These are phyloP conservation scores for Teunomyces stri DNA, from an alignment of 805 yeast genomes.

Conservation along the genomic window DNA sequence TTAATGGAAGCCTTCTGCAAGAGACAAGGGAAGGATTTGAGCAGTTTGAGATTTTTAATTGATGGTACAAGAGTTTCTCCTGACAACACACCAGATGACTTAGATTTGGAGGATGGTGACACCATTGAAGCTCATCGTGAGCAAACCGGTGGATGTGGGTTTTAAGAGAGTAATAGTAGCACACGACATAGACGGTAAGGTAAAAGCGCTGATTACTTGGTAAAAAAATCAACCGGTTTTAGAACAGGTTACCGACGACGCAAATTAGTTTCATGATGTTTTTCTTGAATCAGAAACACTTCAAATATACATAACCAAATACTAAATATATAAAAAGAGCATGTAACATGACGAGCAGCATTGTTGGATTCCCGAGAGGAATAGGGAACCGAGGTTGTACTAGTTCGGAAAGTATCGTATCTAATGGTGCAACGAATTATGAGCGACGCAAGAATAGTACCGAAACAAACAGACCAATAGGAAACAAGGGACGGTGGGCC, in stretches of 20 bases:
- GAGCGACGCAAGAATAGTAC: constrained; percentile 3
- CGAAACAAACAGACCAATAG: background rate
- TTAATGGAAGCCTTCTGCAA: constrained; percentile 98
- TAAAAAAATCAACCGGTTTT: background rate
- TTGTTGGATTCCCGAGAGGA: background rate
- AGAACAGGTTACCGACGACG: background rate
- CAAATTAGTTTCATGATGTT: background rate
- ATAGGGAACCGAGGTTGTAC: background rate
- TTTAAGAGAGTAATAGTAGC: background rate
- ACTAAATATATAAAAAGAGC: background rate
- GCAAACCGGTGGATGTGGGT: constrained; percentile 66
- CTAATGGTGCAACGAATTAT: constrained; percentile 1
- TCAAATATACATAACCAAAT: background rate
- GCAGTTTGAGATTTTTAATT: constrained; percentile 80
- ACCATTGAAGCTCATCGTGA: constrained; percentile 96
- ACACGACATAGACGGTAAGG: background rate
- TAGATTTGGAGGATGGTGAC: constrained; percentile 94
- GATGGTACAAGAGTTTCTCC: constrained; percentile 91
- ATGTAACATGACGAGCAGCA: background rate
- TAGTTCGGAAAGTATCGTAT: background rate
- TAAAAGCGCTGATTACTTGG: background rate
- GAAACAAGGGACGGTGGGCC: background rate
- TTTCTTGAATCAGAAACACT: constrained; percentile 1
- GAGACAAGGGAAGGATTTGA: constrained; percentile 89
- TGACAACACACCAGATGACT: constrained; percentile 87